Percentiles rank a stretch among this genome's conserved stretches.
phyloP scores from a whole-genome alignment of 2,329 filamentous ascomycete genomes.

The Penicillium vulpinum region DNA sequence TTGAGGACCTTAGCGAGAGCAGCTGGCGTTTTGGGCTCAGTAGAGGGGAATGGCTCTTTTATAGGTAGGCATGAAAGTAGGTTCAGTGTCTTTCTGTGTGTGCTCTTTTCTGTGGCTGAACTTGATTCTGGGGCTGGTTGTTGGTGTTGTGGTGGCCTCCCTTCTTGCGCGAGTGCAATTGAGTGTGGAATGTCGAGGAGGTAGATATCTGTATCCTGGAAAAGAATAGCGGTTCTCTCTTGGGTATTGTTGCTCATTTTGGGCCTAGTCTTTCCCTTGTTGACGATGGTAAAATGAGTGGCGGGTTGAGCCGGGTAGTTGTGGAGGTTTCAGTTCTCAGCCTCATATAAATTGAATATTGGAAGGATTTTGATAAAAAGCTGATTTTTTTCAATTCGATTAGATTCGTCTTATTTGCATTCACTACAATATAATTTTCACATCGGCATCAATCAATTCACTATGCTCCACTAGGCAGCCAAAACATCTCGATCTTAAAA shows the following conservation, averaged over 20 bases:
- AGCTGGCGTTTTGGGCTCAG: slow-evolving; percentile 53
- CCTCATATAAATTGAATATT: background rate
- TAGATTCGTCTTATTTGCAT: background rate
- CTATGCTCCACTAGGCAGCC: slow-evolving; percentile 7
- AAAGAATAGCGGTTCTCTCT: slow-evolving; percentile 48
- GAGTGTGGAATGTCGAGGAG: slow-evolving; percentile 61
- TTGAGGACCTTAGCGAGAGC: slow-evolving; percentile 44
- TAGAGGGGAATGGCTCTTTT: slow-evolving; percentile 48
- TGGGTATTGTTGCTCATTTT: background rate
- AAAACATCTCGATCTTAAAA: slow-evolving; percentile 3
- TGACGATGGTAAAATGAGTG: background rate
- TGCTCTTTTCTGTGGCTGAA: background rate
- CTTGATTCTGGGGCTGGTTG: background rate
- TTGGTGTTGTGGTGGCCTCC: slow-evolving; percentile 15
- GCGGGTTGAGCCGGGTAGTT: background rate
- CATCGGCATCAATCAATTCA: slow-evolving; percentile 4
- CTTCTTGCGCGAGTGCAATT: slow-evolving; percentile 57
- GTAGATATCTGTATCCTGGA: slow-evolving; percentile 48
- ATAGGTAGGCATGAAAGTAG: slow-evolving; percentile 51
- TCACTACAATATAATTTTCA: background rate
- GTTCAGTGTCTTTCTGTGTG: background rate
- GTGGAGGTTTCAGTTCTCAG: background rate
- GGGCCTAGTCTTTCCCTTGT: background rate
- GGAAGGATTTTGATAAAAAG: background rate
- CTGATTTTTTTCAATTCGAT: background rate